Evolutionary conservation across 139 green algal genomes (phyloP).

Genomic region (Raphidocelis subcapitata): DNA sequence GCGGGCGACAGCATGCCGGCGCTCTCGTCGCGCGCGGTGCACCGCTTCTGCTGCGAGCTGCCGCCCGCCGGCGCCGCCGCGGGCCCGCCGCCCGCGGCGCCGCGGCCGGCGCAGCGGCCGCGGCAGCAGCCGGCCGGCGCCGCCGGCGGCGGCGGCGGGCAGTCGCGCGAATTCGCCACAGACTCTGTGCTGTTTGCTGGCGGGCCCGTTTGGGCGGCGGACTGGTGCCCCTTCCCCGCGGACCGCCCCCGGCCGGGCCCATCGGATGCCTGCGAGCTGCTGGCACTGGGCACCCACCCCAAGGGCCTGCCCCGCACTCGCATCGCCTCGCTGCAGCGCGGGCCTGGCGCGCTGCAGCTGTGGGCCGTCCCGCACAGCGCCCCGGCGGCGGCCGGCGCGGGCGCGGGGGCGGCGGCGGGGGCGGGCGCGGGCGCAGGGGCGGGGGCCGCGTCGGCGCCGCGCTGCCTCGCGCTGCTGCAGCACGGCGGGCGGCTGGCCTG

Average conservation of each 20-base stretch:
- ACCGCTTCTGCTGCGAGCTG: background rate
- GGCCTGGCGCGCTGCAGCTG: constrained; percentile 45
- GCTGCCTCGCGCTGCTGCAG: constrained; percentile 37
- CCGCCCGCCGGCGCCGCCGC: background rate
- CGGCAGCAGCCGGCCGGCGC: background rate
- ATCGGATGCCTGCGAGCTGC: constrained; percentile 21
- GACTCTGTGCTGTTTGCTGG: constrained; percentile 46
- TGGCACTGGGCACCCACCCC: constrained; percentile 49
- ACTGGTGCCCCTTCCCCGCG: constrained; percentile 44
- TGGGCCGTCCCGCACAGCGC: constrained; percentile 44
- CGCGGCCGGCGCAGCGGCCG: background rate
- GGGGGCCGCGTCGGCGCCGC: constrained; percentile 12
- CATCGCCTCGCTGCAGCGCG: constrained; percentile 23
- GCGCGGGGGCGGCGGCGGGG: background rate
- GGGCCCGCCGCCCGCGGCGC: background rate
- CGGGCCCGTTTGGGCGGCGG: constrained; percentile 48
- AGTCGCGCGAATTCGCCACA: background rate
- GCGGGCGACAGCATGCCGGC: background rate
- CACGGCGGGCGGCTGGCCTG: constrained; percentile 57
- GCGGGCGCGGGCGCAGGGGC: background rate
- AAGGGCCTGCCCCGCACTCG: constrained; percentile 12
- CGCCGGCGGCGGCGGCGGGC: background rate
- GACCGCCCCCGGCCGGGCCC: constrained; percentile 10
- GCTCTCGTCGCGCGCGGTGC: background rate
- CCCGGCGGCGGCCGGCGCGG: background rate